Evolutionary conservation across 805 yeast genomes (phyloP).

Genomic region (Schizosaccharomyces cryophilus): DNA sequence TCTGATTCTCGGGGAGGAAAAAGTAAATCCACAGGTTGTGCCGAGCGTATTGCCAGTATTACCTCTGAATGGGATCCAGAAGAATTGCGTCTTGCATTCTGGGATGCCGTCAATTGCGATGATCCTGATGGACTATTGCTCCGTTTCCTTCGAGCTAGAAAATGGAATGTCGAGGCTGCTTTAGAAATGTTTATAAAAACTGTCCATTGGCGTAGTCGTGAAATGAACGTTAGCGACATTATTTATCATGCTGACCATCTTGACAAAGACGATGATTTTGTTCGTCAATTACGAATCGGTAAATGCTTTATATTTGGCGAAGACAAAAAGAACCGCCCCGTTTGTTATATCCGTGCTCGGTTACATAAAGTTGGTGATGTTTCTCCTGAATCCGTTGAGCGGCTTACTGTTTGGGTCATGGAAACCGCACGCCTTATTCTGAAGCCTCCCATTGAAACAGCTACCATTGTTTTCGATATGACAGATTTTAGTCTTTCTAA

Average conservation of each 20-base stretch:
- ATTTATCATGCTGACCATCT: slow-evolving; percentile 49
- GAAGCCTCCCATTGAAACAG: slow-evolving; percentile 53
- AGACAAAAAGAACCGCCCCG: slow-evolving; percentile 52
- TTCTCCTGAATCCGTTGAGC: slow-evolving; percentile 44
- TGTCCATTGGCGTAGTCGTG: slow-evolving; percentile 68
- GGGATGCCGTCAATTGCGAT: slow-evolving; percentile 48
- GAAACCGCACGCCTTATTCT: slow-evolving; percentile 62
- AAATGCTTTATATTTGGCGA: slow-evolving; percentile 55
- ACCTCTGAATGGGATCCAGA: neutral
- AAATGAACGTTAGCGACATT: slow-evolving; percentile 29
- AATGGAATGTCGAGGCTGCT: slow-evolving; percentile 64
- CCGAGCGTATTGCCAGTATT: neutral
- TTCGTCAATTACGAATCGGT: slow-evolving; percentile 31
- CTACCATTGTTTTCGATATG: slow-evolving; percentile 66
- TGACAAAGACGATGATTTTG: slow-evolving; percentile 21
- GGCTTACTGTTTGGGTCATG: slow-evolving; percentile 49
- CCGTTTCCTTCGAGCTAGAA: slow-evolving; percentile 84
- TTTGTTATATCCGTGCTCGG: slow-evolving; percentile 58
- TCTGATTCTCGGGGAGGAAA: slow-evolving; percentile 7
- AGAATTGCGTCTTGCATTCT: slow-evolving; percentile 26
- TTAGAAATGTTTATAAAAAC: slow-evolving; percentile 62
- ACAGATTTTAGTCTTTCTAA: slow-evolving; percentile 65
- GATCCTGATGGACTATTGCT: slow-evolving; percentile 59
- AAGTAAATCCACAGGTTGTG: neutral
- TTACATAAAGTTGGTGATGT: slow-evolving; percentile 48